These are phyloP conservation scores for Anisodus tanguticus DNA, from an alignment of 257 asterid genomes.

Conservation along the genomic window DNA sequence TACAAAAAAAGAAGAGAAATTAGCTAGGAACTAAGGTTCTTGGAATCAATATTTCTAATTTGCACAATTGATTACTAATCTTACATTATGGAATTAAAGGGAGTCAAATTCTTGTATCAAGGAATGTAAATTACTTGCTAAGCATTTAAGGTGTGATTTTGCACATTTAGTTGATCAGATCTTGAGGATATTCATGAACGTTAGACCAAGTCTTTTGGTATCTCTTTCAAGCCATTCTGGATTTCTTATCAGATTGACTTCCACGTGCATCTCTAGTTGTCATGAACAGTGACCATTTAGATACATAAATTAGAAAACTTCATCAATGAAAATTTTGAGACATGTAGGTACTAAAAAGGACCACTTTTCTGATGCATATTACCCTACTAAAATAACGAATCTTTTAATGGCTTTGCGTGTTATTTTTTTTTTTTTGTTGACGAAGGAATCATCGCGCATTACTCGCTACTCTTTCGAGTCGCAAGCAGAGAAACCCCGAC, in stretches of 20 bases:
- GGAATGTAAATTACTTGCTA: neutral
- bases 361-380: neutral
- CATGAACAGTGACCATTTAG: neutral
- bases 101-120: neutral
- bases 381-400: neutral
- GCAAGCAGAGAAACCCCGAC: too few relatives aligned
- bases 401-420: neutral
- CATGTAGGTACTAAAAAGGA: slow-evolving; percentile 17
- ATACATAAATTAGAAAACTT: slow-evolving; percentile 16
- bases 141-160: neutral
- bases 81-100: neutral
- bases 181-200: neutral
- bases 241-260: neutral
- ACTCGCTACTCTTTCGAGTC: too few relatives aligned
- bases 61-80: neutral
- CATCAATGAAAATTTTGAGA: neutral
- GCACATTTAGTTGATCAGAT: neutral
- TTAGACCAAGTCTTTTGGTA: slow-evolving; percentile 2
- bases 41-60: neutral
- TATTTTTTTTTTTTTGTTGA: too few relatives aligned
- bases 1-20: neutral
- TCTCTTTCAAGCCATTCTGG: slow-evolving; percentile 2
- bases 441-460: too few relatives aligned
- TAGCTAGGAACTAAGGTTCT: neutral
- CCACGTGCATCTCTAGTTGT: slow-evolving; percentile 29